These are phyloP conservation scores for Vicia villosa DNA, from an alignment of 306 rosid species.

Conservation along the genomic window DNA sequence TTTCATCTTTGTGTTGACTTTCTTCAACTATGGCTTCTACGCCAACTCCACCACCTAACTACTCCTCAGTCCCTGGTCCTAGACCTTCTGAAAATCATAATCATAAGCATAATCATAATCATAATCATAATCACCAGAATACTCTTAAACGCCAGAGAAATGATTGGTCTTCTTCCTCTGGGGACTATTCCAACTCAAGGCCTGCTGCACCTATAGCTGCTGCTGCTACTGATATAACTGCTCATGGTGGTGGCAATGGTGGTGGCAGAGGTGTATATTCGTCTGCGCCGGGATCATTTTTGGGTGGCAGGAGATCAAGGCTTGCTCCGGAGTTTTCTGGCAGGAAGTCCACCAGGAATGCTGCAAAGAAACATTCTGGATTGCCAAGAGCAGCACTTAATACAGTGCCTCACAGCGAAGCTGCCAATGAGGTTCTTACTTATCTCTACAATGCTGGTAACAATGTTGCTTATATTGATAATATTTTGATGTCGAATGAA, in stretches of 20 bases:
- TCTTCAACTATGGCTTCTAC: conserved; percentile 27
- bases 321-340: conserved; percentile 75
- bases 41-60: conserved; percentile 35
- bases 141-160: not conserved
- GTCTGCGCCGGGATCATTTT: conserved; percentile 52
- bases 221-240: too few species aligned
- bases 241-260: not conserved
- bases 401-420: conserved; percentile 50
- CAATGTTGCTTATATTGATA: conserved; percentile 49
- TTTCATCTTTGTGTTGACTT: not conserved
- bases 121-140: conserved; percentile 40
- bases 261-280: conserved; percentile 12
- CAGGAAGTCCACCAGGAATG: conserved; percentile 74
- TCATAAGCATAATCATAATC: conserved; percentile 19
- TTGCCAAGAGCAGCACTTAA: conserved; percentile 57
- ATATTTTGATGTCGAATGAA: conserved; percentile 56
- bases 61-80: conserved; percentile 49
- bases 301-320: conserved; percentile 47
- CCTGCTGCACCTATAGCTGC: conserved; percentile 42
- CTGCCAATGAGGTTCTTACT: conserved; percentile 76
- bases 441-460: conserved; percentile 55
- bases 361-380: conserved; percentile 77
- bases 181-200: conserved; percentile 27
- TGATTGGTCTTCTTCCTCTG: not conserved
- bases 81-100: conserved; percentile 57